Evolutionary conservation across 768 basidiomycete species (phyloP).

Genomic region (Amanita thiersii): DNA sequence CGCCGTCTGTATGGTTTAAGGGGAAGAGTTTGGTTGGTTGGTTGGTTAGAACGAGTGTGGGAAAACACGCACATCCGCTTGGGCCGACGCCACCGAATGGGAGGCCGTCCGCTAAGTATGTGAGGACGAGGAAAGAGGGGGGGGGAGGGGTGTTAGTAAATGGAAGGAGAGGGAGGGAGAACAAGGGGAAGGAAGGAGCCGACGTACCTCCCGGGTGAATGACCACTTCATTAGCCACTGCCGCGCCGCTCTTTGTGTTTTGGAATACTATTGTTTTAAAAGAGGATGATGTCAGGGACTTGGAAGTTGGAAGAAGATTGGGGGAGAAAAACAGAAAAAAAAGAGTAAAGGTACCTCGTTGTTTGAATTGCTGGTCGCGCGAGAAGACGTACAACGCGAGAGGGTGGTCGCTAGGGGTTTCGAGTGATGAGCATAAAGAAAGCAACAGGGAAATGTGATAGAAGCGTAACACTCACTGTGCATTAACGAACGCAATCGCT

Average conservation of each 20-base stretch:
- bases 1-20: constrained; percentile 37
- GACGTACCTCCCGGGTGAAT: constrained; percentile 51
- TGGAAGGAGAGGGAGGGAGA: no score
- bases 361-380: constrained; percentile 45
- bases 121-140: background rate
- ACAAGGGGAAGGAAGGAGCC: no score
- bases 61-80: constrained; percentile 12
- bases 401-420: constrained; percentile 50
- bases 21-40: background rate
- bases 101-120: constrained; percentile 15
- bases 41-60: background rate
- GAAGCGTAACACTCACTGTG: constrained; percentile 28
- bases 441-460: background rate
- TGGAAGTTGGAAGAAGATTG: background rate
- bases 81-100: constrained; percentile 21
- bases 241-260: constrained; percentile 65
- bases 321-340: background rate
- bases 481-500: constrained; percentile 62
- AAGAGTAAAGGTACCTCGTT: constrained; percentile 35
- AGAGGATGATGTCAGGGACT: background rate
- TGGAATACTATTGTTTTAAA: constrained; percentile 41
- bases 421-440: background rate
- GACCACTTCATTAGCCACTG: constrained; percentile 61
- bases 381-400: constrained; percentile 76
- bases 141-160: background rate